Evolutionary conservation across 2,329 filamentous ascomycete genomes (phyloP).

Genomic region (Aspergillus luchuensis): DNA sequence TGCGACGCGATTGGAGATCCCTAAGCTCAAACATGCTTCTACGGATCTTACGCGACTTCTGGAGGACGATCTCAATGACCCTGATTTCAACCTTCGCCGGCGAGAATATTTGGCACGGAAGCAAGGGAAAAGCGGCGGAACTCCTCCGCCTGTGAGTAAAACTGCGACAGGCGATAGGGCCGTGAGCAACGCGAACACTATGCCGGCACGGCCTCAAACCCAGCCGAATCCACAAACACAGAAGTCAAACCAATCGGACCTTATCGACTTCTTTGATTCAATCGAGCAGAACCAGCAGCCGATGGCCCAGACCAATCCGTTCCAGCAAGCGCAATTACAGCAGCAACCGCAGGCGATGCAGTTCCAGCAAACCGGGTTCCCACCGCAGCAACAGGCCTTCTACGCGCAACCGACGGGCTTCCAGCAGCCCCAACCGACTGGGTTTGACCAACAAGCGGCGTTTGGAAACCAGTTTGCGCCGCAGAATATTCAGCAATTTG

Average conservation of each 20-base stretch:
- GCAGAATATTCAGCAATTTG: conserved; percentile 41
- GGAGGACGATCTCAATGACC: conserved; percentile 91
- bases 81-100: conserved; percentile 91
- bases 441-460: conserved; percentile 26
- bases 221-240: conserved; percentile 34
- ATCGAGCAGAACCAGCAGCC: conserved; percentile 86
- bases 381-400: conserved; percentile 26
- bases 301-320: conserved; percentile 52
- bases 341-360: conserved; percentile 41
- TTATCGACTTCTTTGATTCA: conserved; percentile 93
- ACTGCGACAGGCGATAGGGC: conserved; percentile 24
- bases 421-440: conserved; percentile 40
- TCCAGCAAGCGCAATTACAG: conserved; percentile 40
- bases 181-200: conserved; percentile 31
- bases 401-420: conserved; percentile 37
- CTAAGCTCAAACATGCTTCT: conserved; percentile 95
- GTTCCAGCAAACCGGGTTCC: conserved; percentile 38
- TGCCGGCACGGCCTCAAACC: conserved; percentile 30
- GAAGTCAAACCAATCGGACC: conserved; percentile 56
- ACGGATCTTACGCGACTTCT: conserved; percentile 86
- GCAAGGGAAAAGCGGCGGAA: conserved; percentile 64
- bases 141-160: conserved; percentile 24
- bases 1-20: conserved; percentile 89
- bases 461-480: conserved; percentile 30
- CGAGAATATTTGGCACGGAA: conserved; percentile 89